A percentile compares a stretch with the other conserved stretches of the same genome.
Conservation (phyloP, 2,329 filamentous ascomycete species). For the Fusarium protoensiforme region DNA sequence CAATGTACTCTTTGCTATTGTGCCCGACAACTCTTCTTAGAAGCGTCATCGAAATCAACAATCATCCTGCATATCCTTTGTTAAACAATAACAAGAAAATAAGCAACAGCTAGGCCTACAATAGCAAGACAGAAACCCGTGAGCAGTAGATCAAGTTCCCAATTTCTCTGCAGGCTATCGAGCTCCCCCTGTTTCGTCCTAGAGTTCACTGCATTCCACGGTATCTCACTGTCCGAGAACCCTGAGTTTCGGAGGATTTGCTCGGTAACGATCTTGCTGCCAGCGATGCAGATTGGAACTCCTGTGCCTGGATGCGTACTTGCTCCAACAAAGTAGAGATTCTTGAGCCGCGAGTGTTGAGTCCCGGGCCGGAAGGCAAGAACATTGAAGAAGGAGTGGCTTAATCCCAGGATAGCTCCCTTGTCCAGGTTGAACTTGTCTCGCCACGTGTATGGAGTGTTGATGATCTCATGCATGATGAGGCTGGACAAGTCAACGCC, state of each 20-base stretch:
- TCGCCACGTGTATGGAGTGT: slow-evolving; percentile 75
- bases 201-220: slow-evolving; percentile 4
- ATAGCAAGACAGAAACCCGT: too few relatives aligned
- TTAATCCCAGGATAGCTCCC: slow-evolving; percentile 78
- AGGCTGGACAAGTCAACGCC: slow-evolving; percentile 60
- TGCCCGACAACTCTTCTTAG: too few relatives aligned
- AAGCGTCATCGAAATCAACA: too few relatives aligned
- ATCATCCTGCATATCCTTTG: too few relatives aligned
- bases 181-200: slow-evolving; percentile 7
- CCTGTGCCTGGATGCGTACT: slow-evolving; percentile 82
- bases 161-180: slow-evolving; percentile 11
- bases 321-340: slow-evolving; percentile 78
- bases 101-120: too few relatives aligned
- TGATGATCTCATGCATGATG: slow-evolving; percentile 71
- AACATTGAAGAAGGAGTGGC: slow-evolving; percentile 80
- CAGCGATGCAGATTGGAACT: slow-evolving; percentile 78
- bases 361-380: slow-evolving; percentile 73
- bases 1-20: too few relatives aligned
- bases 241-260: slow-evolving; percentile 49
- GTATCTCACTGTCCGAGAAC: slow-evolving; percentile 9
- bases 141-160: too few relatives aligned
- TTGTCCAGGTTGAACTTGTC: slow-evolving; percentile 78
- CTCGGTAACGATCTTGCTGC: slow-evolving; percentile 68
- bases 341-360: slow-evolving; percentile 58
- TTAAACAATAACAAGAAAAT: too few relatives aligned